Evolutionary conservation across 768 basidiomycete species (phyloP).

Genomic region (Boletus huronensis): DNA sequence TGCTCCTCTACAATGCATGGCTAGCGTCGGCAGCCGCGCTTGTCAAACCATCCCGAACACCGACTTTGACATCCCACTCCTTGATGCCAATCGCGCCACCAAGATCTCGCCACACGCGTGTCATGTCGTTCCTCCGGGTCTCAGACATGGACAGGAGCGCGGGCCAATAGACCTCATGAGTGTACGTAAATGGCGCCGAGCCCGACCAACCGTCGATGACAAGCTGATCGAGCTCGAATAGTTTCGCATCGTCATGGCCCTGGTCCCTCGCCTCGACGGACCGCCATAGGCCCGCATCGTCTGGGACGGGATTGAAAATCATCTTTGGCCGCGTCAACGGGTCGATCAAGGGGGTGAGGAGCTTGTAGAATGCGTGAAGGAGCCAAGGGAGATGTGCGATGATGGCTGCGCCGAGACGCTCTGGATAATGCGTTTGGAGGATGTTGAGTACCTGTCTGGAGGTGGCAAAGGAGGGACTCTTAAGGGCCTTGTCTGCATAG

Average conservation of each 20-base stretch:
- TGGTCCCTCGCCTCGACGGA: constrained; percentile 22
- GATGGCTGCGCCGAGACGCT: constrained; percentile 72
- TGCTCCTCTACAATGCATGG: constrained; percentile 8
- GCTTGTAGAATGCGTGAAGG: constrained; percentile 68
- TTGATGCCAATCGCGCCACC: constrained; percentile 69
- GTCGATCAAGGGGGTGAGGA: constrained; percentile 80
- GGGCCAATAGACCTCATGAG: constrained; percentile 74
- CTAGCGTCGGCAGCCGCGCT: neutral
- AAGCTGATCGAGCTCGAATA: constrained; percentile 70
- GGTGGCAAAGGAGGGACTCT: constrained; percentile 44
- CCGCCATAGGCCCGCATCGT: constrained; percentile 26
- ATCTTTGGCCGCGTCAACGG: constrained; percentile 75
- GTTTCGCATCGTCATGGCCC: constrained; percentile 14
- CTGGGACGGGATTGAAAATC: constrained; percentile 60
- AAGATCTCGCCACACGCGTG: constrained; percentile 60
- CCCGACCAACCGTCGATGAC: constrained; percentile 73
- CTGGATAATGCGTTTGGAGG: constrained; percentile 81
- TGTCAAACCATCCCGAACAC: constrained; percentile 16
- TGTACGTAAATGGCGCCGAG: constrained; percentile 60
- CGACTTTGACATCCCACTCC: constrained; percentile 74
- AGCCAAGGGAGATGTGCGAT: constrained; percentile 82
- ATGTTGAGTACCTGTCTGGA: constrained; percentile 51
- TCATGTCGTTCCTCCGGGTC: constrained; percentile 46
- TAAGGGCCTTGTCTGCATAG: constrained; percentile 70
- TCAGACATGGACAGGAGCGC: constrained; percentile 54